Evolutionary conservation across 495 filamentous ascomycete genomes (phyloP).

Genomic region (Neurospora discreta): DNA sequence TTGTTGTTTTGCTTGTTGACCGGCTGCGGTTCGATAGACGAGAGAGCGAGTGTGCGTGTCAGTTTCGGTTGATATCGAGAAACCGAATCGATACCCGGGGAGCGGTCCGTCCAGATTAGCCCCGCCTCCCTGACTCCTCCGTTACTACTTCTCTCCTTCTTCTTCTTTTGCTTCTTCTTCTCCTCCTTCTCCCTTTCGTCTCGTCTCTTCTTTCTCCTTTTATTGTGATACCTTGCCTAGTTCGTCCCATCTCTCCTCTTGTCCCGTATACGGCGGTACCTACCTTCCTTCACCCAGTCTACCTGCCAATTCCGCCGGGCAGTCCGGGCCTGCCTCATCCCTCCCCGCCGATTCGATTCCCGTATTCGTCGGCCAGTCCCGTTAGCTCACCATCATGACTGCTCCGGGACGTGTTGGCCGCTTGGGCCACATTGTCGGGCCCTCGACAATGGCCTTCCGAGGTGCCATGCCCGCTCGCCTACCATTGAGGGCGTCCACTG

Average conservation of each 20-base stretch:
- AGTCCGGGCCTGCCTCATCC: background rate
- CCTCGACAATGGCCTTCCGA: conserved; percentile 10
- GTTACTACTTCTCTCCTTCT: background rate
- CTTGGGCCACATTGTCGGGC: conserved; percentile 12
- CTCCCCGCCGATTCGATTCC: background rate
- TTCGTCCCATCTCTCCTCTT: background rate
- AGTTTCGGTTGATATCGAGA: background rate
- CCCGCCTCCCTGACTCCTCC: background rate
- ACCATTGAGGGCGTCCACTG: background rate
- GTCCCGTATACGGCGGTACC: background rate
- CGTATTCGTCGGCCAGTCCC: background rate
- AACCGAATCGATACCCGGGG: background rate
- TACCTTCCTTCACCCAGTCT: background rate
- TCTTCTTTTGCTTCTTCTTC: no score
- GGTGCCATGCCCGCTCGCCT: background rate
- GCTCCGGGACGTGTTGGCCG: conserved; percentile 15
- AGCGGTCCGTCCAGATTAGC: background rate
- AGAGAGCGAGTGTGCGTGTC: background rate
- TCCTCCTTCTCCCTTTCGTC: background rate
- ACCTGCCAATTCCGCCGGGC: background rate
- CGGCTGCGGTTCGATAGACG: background rate
- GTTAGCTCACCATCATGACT: conserved; percentile 7
- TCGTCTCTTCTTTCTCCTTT: background rate
- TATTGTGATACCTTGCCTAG: background rate
- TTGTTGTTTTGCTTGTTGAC: background rate